Percentiles rank a stretch among this genome's conserved stretches.
Evolutionary conservation across 768 basidiomycete genomes (phyloP).

Genomic region (Chiua virens): DNA sequence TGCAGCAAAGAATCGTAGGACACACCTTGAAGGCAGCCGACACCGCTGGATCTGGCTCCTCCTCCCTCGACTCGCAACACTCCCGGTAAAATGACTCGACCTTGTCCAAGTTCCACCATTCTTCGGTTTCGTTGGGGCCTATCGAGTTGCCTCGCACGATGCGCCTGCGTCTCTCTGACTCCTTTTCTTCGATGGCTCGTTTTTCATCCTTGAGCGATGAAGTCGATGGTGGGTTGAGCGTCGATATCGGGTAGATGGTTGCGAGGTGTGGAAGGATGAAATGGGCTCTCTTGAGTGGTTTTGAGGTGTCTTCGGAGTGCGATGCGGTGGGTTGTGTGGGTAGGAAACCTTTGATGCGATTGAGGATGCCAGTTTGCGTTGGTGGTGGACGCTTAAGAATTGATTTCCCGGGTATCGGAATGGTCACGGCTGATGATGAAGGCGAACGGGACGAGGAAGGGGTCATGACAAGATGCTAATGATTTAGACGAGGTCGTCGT

Average conservation of each 20-base stretch:
- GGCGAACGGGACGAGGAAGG: constrained; percentile 53
- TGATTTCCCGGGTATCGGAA: constrained; percentile 75
- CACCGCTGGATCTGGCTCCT: constrained; percentile 62
- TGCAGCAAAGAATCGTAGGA: constrained; percentile 4
- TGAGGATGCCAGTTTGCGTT: constrained; percentile 65
- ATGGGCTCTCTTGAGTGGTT: constrained; percentile 82
- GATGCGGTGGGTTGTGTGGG: constrained; percentile 49
- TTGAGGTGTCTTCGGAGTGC: constrained; percentile 43
- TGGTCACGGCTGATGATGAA: constrained; percentile 79
- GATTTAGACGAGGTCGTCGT: not conserved
- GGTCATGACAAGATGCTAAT: constrained; percentile 15
- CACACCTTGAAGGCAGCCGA: constrained; percentile 70
- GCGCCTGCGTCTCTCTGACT: constrained; percentile 63
- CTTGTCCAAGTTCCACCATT: constrained; percentile 85
- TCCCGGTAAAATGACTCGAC: constrained; percentile 87
- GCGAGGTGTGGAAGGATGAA: constrained; percentile 87
- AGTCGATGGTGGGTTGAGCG: constrained; percentile 78
- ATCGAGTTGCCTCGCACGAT: constrained; percentile 59
- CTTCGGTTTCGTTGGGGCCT: constrained; percentile 39
- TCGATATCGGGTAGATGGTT: constrained; percentile 89
- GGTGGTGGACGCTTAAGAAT: constrained; percentile 80
- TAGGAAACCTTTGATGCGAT: constrained; percentile 71
- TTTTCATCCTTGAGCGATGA: constrained; percentile 81
- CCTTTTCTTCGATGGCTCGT: constrained; percentile 72
- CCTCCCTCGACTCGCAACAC: constrained; percentile 78